Evolutionary conservation across 139 green algal species (phyloP), one percentile per base, ranked within the genome.

Genomic region (Nannochloris sp.): DNA sequence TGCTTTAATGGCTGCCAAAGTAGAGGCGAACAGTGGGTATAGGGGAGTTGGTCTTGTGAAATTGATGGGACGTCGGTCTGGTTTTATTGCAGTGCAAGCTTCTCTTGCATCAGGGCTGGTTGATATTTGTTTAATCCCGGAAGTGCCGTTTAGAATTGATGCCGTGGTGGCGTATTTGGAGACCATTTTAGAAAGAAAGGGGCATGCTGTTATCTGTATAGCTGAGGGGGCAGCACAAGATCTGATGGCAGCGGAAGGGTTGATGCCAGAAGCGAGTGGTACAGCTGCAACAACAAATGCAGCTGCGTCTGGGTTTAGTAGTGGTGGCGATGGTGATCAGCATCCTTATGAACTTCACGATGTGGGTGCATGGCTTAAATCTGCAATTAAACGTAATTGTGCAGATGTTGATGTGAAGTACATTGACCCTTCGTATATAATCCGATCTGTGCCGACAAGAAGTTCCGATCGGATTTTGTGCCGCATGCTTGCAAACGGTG

Each of bases 391-490:
- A 66, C 54, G 55, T 25, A 36, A 77, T 57, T 80, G 85, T 47
- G 81, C 79, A 35, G 66, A 81, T 29, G 76, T 67, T 2, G 79
- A 87, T 57, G 68, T 86, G 46, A 87, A 87, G 55, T 84, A 82
- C 61, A 85, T 85, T 24, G 85, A 92, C 54, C 85, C 85, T 8
- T 29, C 33, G 31, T 60, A 38, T 24, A 39, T 42, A 36, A 94
- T 97, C 59, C 76, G 92, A 15, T 85, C 89, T 12, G 88, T 95
- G 32, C 80, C 87, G 37, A 91, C 85, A 33, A 95, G 85, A 54
- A 81, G 80, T 39, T 85, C 78, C 37, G 92, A 98, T 80, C 86
- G 89, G 37, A 90, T 96, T 65, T 95, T 93, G 79, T 96, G 89
- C 83, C 90, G 90, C 71, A 73, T 90, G 48, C 77, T 98, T 46